These are phyloP conservation scores for Colletotrichum sp. DNA, from an alignment of 2,329 filamentous ascomycete species.

Conservation along the genomic window DNA sequence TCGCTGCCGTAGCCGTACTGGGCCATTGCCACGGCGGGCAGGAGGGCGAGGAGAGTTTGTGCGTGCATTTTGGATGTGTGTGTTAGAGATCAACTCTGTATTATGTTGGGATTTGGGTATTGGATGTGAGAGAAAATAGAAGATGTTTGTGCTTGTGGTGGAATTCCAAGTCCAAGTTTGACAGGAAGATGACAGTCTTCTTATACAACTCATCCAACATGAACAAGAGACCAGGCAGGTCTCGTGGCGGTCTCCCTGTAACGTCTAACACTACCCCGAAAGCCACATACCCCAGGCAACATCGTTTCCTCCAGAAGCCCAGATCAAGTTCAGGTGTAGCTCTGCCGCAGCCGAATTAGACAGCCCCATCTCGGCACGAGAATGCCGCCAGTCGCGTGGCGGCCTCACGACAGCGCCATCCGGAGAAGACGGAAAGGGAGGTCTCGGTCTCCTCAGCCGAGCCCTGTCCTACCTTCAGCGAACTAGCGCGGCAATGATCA, in stretches of 20 bases:
- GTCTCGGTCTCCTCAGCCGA: not conserved
- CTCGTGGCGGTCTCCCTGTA: not conserved
- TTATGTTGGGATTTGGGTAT: not conserved
- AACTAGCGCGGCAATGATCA: not conserved
- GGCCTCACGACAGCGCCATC: not conserved
- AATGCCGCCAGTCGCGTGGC: not conserved
- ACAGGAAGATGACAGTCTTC: not conserved
- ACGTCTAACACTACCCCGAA: not conserved
- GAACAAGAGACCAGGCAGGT: not conserved
- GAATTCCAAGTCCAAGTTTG: fast-evolving
- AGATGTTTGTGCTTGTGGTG: not conserved
- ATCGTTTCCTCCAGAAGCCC: not conserved
- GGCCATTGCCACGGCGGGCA: slow-evolving; percentile 13
- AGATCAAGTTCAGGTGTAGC: not conserved
- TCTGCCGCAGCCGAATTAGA: not conserved
- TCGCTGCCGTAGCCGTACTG: slow-evolving; percentile 1
- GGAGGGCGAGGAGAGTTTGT: slow-evolving; percentile 1
- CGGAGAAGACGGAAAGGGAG: not conserved
- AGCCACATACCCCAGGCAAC: not conserved
- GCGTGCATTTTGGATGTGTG: slow-evolving; percentile 14
- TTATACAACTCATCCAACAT: not conserved
- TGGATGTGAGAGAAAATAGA: not conserved
- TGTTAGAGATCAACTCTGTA: not conserved
- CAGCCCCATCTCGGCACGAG: not conserved
- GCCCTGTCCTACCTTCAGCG: not conserved